Evolutionary conservation across 2,329 filamentous ascomycete genomes (phyloP).

Genomic region (Colletotrichum lini): DNA sequence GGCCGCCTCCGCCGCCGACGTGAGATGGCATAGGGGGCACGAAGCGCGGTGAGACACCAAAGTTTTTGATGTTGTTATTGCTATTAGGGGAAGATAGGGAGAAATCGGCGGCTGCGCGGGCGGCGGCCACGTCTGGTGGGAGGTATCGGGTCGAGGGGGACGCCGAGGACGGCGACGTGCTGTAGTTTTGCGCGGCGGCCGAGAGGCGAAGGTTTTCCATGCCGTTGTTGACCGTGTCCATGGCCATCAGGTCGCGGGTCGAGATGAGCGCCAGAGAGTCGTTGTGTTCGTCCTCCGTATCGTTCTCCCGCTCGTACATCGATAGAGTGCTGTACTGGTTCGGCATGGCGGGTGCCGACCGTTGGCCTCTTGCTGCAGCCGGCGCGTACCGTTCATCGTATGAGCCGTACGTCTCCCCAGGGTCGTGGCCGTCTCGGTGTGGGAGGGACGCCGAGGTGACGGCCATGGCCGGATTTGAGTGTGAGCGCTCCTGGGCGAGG

Average conservation of each 20-base stretch:
- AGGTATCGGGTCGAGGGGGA: slow-evolving; percentile 52
- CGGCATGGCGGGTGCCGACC: slow-evolving; percentile 26
- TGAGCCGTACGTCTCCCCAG: slow-evolving; percentile 54
- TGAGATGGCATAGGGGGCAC: slow-evolving; percentile 53
- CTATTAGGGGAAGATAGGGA: slow-evolving; percentile 54
- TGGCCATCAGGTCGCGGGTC: slow-evolving; percentile 66
- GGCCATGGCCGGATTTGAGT: slow-evolving; percentile 35
- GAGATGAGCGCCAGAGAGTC: slow-evolving; percentile 66
- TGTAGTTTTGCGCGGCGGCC: slow-evolving; percentile 52
- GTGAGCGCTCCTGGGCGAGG: slow-evolving; percentile 59
- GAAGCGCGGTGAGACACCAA: slow-evolving; percentile 58
- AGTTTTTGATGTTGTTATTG: background rate
- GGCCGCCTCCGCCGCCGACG: slow-evolving; percentile 23
- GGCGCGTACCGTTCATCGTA: slow-evolving; percentile 58
- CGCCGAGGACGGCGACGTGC: slow-evolving; percentile 53
- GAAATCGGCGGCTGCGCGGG: slow-evolving; percentile 48
- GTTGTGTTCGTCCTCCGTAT: slow-evolving; percentile 54
- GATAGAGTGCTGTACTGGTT: slow-evolving; percentile 46
- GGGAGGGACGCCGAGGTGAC: slow-evolving; percentile 25
- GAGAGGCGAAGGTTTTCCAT: slow-evolving; percentile 60
- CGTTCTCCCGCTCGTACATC: slow-evolving; percentile 53
- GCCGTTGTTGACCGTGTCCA: slow-evolving; percentile 59
- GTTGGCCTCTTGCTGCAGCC: slow-evolving; percentile 54
- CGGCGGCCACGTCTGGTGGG: slow-evolving; percentile 51
- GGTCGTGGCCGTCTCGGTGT: slow-evolving; percentile 45